These are phyloP conservation scores for Helminthosporium solani DNA, from an alignment of 2,329 filamentous ascomycete species.

Conservation along the genomic window DNA sequence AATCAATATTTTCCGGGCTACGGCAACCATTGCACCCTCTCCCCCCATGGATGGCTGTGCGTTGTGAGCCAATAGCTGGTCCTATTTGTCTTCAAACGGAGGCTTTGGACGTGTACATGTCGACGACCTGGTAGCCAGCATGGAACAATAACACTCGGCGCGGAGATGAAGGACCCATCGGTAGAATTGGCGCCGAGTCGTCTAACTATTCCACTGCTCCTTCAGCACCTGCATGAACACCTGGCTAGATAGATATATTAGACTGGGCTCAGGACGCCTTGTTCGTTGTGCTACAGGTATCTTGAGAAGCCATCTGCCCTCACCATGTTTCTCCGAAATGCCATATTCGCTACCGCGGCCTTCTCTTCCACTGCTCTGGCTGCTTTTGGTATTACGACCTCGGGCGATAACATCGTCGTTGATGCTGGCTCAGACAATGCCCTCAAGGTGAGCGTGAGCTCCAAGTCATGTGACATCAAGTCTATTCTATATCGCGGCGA, in stretches of 20 bases:
- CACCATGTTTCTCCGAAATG: conserved; percentile 29
- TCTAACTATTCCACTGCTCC: background rate
- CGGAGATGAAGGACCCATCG: conserved; percentile 18
- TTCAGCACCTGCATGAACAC: background rate
- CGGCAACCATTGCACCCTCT: background rate
- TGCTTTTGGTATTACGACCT: conserved; percentile 40
- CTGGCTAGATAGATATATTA: conserved; percentile 11
- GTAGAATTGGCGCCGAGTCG: conserved; percentile 21
- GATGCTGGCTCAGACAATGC: conserved; percentile 37
- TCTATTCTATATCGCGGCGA: conserved; percentile 61
- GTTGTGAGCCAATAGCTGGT: background rate
- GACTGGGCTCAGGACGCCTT: background rate
- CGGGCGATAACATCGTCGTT: conserved; percentile 31
- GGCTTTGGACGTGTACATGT: background rate
- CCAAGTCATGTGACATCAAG: conserved; percentile 62
- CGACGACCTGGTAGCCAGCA: background rate
- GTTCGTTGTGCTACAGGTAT: background rate
- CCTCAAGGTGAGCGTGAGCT: conserved; percentile 37
- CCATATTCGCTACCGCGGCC: conserved; percentile 26
- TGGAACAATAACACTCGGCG: background rate
- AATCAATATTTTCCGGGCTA: background rate
- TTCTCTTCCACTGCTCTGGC: conserved; percentile 31
- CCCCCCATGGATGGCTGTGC: background rate
- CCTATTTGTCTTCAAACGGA: background rate
- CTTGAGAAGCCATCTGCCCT: conserved; percentile 2